phyloP scores from a whole-genome alignment of 2,329 filamentous ascomycete genomes.

The Tricladium varicosporioides region DNA sequence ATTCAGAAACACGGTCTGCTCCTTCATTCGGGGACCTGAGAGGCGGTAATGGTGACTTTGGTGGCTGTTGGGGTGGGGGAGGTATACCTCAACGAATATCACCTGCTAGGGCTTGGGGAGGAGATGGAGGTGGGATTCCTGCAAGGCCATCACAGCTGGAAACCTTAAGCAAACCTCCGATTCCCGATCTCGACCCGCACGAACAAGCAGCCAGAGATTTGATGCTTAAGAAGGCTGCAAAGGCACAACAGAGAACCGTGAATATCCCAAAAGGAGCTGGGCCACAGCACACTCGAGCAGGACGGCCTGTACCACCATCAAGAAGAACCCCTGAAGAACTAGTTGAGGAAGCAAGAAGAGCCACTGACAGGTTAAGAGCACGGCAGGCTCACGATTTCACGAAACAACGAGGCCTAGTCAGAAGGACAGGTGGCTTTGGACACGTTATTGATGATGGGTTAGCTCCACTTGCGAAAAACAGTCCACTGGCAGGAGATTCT shows the following conservation, averaged over 20 bases:
- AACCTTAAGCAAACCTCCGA: neutral
- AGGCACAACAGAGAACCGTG: conserved; percentile 15
- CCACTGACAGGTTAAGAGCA: conserved; percentile 9
- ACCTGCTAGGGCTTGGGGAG: conserved; percentile 2
- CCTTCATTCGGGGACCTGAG: conserved; percentile 17
- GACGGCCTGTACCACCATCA: conserved; percentile 12
- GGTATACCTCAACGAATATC: neutral
- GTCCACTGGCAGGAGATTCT: neutral
- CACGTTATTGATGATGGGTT: neutral
- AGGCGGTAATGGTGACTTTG: conserved; percentile 3
- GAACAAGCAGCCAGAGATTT: conserved; percentile 28
- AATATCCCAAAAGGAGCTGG: conserved; percentile 23
- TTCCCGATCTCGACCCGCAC: conserved; percentile 23
- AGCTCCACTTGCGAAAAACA: neutral
- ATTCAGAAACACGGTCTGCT: neutral
- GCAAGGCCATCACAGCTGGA: neutral
- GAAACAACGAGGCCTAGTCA: neutral
- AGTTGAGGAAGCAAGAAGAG: conserved; percentile 4
- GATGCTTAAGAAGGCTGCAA: conserved; percentile 10
- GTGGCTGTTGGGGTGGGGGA: too few relatives aligned
- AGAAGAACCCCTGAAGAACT: conserved; percentile 7
- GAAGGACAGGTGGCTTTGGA: neutral
- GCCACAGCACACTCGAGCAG: conserved; percentile 27
- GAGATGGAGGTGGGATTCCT: conserved; percentile 3
- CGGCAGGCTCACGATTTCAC: conserved; percentile 1